Percentiles rank a stretch among this genome's conserved stretches.
These are phyloP conservation scores for Mrakia gelida DNA, from an alignment of 768 basidiomycete genomes.

Conservation along the genomic window DNA sequence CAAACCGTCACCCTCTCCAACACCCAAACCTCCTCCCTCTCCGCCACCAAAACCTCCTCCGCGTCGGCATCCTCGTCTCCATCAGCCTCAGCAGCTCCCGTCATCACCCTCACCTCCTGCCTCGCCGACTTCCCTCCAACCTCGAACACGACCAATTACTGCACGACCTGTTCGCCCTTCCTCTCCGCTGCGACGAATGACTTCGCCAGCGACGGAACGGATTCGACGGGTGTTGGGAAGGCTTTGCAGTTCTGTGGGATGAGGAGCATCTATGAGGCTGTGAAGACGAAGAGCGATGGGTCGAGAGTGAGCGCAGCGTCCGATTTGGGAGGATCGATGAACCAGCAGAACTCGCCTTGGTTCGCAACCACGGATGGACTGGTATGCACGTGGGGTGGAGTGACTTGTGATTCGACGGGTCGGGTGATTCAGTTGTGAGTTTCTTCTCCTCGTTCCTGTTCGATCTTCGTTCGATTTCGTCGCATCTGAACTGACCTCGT, in stretches of 20 bases:
- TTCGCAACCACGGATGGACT: constrained; percentile 38
- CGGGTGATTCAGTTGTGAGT: constrained; percentile 41
- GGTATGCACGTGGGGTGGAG: constrained; percentile 43
- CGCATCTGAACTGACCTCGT: neutral
- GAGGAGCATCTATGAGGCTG: constrained; percentile 38
- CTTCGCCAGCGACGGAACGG: constrained; percentile 37
- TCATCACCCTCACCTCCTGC: constrained; percentile 38
- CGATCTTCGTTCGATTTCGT: neutral
- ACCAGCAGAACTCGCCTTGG: constrained; percentile 16
- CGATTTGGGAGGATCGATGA: constrained; percentile 9
- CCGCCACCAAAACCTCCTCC: constrained; percentile 7
- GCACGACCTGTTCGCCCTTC: constrained; percentile 42
- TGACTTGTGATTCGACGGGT: constrained; percentile 41
- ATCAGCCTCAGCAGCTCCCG: constrained; percentile 22
- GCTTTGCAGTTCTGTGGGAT: constrained; percentile 45
- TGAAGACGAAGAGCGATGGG: constrained; percentile 17
- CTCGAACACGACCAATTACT: constrained; percentile 35
- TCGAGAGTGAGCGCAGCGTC: neutral
- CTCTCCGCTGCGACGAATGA: constrained; percentile 41
- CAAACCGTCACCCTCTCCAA: constrained; percentile 6
- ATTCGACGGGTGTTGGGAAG: constrained; percentile 41
- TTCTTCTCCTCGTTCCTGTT: neutral
- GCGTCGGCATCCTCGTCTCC: neutral
- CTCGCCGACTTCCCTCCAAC: constrained; percentile 37
- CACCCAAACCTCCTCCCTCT: neutral